Base-by-base conservation (phyloP, 2,329 filamentous ascomycete genomes). In the Stagonosporopsis chrysanthemi region DNA sequence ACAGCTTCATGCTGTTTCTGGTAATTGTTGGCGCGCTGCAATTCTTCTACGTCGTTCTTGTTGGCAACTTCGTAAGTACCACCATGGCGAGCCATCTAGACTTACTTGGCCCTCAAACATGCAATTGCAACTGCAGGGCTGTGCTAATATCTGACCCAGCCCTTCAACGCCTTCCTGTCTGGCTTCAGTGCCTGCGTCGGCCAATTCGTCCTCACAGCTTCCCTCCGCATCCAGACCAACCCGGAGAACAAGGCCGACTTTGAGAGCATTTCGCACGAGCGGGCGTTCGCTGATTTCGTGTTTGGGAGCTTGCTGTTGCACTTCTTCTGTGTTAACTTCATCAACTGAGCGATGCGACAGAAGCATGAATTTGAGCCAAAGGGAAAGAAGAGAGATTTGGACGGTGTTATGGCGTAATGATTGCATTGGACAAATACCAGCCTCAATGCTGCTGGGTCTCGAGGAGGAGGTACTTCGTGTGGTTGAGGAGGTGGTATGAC, bases 321-420 rank as follows among this genome's bases (percentile, higher is more conserved):
- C 82, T 97, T 98, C 82, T 99, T 99, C 84, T 97, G 93, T 80
- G 88, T 98, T 77, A 99, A 99, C 85, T 99, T 99, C 79, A 98
- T 99, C 83, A 99, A 99, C 85, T 99, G 84, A 82, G 67, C 50
- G 19, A 28, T 19, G 36, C 6, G 15, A 46, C 12, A 28, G 33
- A 24, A 35, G 35, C 17, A 41, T 41, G 42, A 11, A 17, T 8
- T 39, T 12, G 19, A 39, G n/a, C 22, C 36, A 22, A 22, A 9
- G 19, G 19, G 26, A 19, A 19, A 36, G 33, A 28, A 31, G 28
- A 15, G 28, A 39, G 14, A 11, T 17, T 28, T 23, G 23, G 22
- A 42, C 11, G 54, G 54, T 48, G 48, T 57, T 57, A 44, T 24
- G 54, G 54, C 54, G 48, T 36, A 57, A 42, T 47, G 41, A 42